Percentiles rank a stretch among this genome's conserved stretches.
Conservation (phyloP, 371 early-diverging fungal genomes). For the Vairimorpha apis region DNA sequence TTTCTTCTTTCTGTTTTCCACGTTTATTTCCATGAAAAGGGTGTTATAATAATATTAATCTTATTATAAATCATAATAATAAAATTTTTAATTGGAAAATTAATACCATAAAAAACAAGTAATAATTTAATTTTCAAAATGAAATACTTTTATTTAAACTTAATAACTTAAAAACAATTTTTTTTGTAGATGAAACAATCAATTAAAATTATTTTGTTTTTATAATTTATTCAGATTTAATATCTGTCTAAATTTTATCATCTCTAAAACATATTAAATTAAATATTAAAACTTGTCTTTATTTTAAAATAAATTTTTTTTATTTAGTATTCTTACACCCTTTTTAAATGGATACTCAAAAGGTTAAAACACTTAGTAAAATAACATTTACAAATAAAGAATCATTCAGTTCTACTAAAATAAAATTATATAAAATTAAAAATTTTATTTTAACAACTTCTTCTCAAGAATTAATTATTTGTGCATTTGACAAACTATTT, state of each 20-base stretch:
- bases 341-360: constrained; percentile 9
- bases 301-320: not conserved
- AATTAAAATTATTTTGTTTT: no score
- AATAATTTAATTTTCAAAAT: no score
- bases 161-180: no score
- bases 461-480: constrained; percentile 8
- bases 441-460: constrained; percentile 4
- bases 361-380: constrained; percentile 17
- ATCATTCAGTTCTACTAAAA: constrained; percentile 15
- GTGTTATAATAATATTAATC: not conserved
- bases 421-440: constrained; percentile 7
- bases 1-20: constrained; percentile 33
- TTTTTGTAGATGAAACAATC: no score
- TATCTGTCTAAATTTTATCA: not conserved
- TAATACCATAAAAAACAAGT: no score
- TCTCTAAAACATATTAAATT: not conserved
- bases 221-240: no score
- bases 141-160: no score
- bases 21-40: constrained; percentile 36
- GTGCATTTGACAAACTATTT: constrained; percentile 20
- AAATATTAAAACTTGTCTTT: not conserved
- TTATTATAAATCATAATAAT: no score
- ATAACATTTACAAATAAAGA: constrained; percentile 7
- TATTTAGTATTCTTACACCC: not conserved
- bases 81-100: no score